phyloP scores from a whole-genome alignment of 2,329 filamentous ascomycete genomes.

The Penicillium sp. region DNA sequence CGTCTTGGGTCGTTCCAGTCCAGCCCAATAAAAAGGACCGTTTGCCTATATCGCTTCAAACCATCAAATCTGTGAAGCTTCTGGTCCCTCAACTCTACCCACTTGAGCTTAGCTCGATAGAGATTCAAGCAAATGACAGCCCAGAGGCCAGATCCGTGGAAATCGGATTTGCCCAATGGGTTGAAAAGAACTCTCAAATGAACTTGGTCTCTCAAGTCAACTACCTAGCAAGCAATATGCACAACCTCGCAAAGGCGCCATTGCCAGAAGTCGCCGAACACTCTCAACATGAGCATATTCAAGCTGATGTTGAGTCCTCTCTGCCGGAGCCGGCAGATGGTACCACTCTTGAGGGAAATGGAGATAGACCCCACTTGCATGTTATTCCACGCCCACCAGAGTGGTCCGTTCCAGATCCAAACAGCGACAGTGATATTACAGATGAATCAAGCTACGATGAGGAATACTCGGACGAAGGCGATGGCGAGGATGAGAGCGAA shows the following conservation, averaged over 20 bases:
- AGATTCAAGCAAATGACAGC: conserved; percentile 60
- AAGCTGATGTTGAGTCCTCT: conserved; percentile 9
- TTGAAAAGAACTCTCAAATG: conserved; percentile 54
- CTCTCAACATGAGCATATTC: conserved; percentile 8
- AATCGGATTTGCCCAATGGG: conserved; percentile 59
- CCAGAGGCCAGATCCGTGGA: conserved; percentile 61
- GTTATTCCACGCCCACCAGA: conserved; percentile 73
- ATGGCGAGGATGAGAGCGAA: conserved; percentile 43
- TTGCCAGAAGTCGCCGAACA: conserved; percentile 24
- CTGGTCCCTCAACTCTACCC: conserved; percentile 69
- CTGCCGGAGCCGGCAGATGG: conserved; percentile 12
- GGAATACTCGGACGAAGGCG: conserved; percentile 41
- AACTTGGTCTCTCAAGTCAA: conserved; percentile 71
- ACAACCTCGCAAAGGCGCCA: conserved; percentile 58
- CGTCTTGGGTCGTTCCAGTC: conserved; percentile 66
- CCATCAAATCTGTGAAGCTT: conserved; percentile 61
- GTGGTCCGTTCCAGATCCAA: conserved; percentile 52
- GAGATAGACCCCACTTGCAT: conserved; percentile 62
- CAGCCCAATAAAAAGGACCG: conserved; percentile 59
- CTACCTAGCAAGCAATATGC: conserved; percentile 67
- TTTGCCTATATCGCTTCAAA: conserved; percentile 58
- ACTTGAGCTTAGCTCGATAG: conserved; percentile 61
- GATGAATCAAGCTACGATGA: conserved; percentile 46
- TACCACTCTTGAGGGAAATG: conserved; percentile 14
- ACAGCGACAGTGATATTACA: conserved; percentile 37